Conservation (phyloP, 2,329 filamentous ascomycete genomes). For the Botrytis paeoniae region DNA sequence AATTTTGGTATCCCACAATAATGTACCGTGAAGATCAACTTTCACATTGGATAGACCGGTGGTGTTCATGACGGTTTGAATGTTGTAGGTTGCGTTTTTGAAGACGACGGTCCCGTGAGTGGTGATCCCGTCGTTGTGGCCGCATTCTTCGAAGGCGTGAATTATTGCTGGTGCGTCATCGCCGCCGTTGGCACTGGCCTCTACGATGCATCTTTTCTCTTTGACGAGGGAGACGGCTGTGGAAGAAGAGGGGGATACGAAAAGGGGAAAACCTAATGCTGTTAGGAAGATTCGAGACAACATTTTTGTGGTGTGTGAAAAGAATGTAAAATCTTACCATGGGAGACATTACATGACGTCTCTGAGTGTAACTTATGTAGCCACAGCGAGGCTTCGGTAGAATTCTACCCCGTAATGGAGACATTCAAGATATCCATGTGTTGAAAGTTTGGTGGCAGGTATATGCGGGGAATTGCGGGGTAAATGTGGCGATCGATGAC, state of each 20-base stretch:
- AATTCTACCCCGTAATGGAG: not conserved
- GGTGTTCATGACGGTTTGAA: slow-evolving; percentile 46
- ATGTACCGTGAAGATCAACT: slow-evolving; percentile 53
- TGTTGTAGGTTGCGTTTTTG: slow-evolving; percentile 43
- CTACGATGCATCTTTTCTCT: slow-evolving; percentile 23
- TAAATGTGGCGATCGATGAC: not conserved
- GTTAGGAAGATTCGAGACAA: slow-evolving; percentile 4
- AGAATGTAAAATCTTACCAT: not conserved
- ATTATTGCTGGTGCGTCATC: slow-evolving; percentile 41
- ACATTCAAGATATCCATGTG: not conserved
- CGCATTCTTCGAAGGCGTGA: slow-evolving; percentile 43
- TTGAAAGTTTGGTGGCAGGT: not conserved
- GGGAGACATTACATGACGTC: not conserved
- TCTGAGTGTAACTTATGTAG: not conserved
- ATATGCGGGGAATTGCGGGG: slow-evolving; percentile 12
- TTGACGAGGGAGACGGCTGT: not conserved
- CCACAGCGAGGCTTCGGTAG: not conserved
- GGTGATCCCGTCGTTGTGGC: slow-evolving; percentile 30
- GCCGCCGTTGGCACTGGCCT: slow-evolving; percentile 30
- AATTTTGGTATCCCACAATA: slow-evolving; percentile 35
- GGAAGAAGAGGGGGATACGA: not conserved
- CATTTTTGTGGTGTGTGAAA: not conserved
- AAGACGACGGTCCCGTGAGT: slow-evolving; percentile 42
- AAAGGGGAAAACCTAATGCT: not conserved
- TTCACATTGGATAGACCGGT: slow-evolving; percentile 43